Base-by-base conservation (phyloP, 176 grass and related monocot genomes). In the Carex cristatella region DNA sequence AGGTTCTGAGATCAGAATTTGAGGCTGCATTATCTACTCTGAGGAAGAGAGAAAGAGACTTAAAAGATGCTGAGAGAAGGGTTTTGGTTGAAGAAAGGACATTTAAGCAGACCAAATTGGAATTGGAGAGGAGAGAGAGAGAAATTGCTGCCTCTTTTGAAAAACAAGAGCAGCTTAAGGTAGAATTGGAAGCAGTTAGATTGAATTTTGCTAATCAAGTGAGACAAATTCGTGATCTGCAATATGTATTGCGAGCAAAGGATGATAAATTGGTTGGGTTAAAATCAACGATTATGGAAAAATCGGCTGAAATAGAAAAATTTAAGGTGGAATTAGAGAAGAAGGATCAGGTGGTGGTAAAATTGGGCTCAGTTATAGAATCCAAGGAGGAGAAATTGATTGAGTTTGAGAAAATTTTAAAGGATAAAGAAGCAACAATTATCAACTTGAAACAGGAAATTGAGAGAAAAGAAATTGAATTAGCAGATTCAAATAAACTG, bases 111-210 rank as follows among this genome's bases (percentile, higher is more conserved):
- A 90, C 87, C 0, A 92, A 97, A 73, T 78, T 94, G 83, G 94
- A 90, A 15, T 91, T 97, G 5, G 85, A 92, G 46, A 85, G 89
- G 85, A 84, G 87, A 37, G 92, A 94, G 69, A 62, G 88, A 79
- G 90, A 89, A 60, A 91, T 94, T 86, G 70, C 76, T 75, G 81
- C 79, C 89, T 88, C 85, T 49, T 86, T 87, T 89, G 69, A 61
- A 49, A 92, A 86, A 79, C 94, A 97, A 86, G 85, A 89, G 72
- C 86, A 87, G 86, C 88, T 90, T 80, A 90, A 94, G 77, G 86
- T 87, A 80, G 90, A 91, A 69, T 84, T 97, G 83, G 87, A 85
- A 58, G 91, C 88, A 35, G 85, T 86, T 9, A 83, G 90, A 71
- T 81, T 83, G 82, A 86, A 94, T 86, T 83, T 97, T 67, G 66